phyloP scores from a whole-genome alignment of 768 basidiomycete genomes.

The Boletus edulis region DNA sequence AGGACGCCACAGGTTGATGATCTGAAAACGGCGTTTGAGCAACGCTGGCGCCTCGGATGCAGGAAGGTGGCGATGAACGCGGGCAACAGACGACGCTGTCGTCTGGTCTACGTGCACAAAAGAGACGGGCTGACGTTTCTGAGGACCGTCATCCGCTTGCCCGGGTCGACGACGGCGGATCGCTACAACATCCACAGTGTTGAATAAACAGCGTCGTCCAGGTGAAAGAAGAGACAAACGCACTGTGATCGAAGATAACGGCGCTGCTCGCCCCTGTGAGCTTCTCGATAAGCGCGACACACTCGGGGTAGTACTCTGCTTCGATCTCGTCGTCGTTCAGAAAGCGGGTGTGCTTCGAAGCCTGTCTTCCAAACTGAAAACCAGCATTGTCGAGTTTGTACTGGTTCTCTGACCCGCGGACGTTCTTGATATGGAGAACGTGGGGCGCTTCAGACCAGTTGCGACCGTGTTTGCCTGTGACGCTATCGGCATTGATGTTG shows the following conservation, averaged over 20 bases:
- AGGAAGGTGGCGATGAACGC: slow-evolving; percentile 45
- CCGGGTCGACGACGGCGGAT: slow-evolving; percentile 42
- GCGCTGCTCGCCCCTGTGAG: slow-evolving; percentile 37
- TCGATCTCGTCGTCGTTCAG: slow-evolving; percentile 35
- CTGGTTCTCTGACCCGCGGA: slow-evolving; percentile 33
- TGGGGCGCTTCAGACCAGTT: slow-evolving; percentile 23
- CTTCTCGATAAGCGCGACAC: slow-evolving; percentile 36
- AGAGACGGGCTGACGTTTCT: slow-evolving; percentile 44
- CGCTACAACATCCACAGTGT: slow-evolving; percentile 25
- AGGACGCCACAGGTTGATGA: slow-evolving; percentile 56
- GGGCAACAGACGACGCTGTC: slow-evolving; percentile 34
- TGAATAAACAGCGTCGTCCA: background rate
- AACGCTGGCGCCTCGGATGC: slow-evolving; percentile 37
- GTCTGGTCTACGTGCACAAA: slow-evolving; percentile 49
- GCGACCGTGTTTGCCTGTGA: slow-evolving; percentile 5
- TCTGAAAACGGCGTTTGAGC: slow-evolving; percentile 46
- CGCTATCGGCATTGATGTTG: slow-evolving; percentile 17
- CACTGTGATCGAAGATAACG: slow-evolving; percentile 44
- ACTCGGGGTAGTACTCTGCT: slow-evolving; percentile 40
- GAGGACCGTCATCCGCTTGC: slow-evolving; percentile 33
- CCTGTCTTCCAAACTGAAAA: slow-evolving; percentile 32
- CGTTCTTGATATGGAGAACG: slow-evolving; percentile 28
- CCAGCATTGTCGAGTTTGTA: slow-evolving; percentile 35
- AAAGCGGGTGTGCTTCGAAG: slow-evolving; percentile 31
- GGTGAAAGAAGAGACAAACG: background rate